Percentiles rank a stretch among this genome's conserved stretches.
Evolutionary conservation across 805 yeast genomes (phyloP).

Genomic region (Yarrowia sp.): DNA sequence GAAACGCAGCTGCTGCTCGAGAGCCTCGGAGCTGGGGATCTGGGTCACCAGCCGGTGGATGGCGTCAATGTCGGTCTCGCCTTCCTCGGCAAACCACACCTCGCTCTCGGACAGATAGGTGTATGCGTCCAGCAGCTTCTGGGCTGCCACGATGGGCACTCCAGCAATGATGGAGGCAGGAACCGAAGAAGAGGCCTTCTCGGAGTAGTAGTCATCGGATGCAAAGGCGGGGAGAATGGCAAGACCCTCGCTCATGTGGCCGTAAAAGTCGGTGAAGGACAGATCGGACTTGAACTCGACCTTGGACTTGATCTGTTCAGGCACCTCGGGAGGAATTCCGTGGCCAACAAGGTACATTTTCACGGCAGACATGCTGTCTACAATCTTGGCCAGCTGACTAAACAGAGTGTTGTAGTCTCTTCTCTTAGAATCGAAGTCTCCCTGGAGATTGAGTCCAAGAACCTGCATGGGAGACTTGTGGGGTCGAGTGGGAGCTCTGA

Average conservation of each 20-base stretch:
- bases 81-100: constrained; percentile 33
- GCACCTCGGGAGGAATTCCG: constrained; percentile 33
- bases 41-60: constrained; percentile 22
- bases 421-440: constrained; percentile 23
- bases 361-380: neutral
- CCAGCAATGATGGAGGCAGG: constrained; percentile 35
- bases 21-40: constrained; percentile 1
- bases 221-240: constrained; percentile 37
- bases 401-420: constrained; percentile 27
- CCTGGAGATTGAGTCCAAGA: constrained; percentile 31
- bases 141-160: constrained; percentile 10
- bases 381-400: constrained; percentile 3
- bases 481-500: constrained; percentile 29
- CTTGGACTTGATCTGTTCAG: constrained; percentile 9
- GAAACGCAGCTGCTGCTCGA: constrained; percentile 24
- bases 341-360: constrained; percentile 29
- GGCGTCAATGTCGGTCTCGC: constrained; percentile 32
- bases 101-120: constrained; percentile 13
- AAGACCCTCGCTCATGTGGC: constrained; percentile 21
- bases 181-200: constrained; percentile 29
- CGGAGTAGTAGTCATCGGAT: constrained; percentile 19
- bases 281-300: constrained; percentile 23
- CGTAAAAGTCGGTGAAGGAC: constrained; percentile 33
- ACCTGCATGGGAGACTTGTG: constrained; percentile 29
- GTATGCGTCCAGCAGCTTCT: constrained; percentile 31